phyloP scores from a whole-genome alignment of 768 basidiomycete species.

The Amanita molliuscula region DNA sequence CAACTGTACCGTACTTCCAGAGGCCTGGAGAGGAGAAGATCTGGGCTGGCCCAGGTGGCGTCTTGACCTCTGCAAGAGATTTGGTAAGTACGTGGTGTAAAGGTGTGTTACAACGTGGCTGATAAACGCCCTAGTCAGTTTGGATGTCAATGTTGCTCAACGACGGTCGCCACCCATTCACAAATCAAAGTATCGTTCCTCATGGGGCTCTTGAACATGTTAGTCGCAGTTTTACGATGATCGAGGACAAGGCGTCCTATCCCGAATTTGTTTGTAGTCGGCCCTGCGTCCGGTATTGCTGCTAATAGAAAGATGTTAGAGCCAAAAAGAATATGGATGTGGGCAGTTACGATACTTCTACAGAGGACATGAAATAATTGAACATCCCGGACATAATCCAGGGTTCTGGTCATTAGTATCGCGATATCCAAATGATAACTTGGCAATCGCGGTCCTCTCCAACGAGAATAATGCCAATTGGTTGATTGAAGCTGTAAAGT shows the following conservation, averaged over 20 bases:
- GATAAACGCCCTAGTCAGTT: too few relatives aligned
- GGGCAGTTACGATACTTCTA: constrained; percentile 28
- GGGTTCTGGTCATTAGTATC: constrained; percentile 22
- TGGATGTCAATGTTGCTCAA: too few relatives aligned
- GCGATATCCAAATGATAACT: constrained; percentile 26
- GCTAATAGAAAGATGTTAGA: too few relatives aligned
- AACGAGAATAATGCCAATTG: constrained; percentile 27
- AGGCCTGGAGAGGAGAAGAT: constrained; percentile 27
- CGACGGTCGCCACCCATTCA: too few relatives aligned
- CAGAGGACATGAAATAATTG: constrained; percentile 30
- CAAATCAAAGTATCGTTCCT: too few relatives aligned
- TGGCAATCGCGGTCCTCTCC: constrained; percentile 28
- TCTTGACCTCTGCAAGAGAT: constrained; percentile 29
- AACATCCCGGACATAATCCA: constrained; percentile 31
- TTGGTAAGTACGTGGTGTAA: constrained; percentile 22
- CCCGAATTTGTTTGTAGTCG: too few relatives aligned
- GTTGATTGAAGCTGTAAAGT: constrained; percentile 26
- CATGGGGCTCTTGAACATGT: too few relatives aligned
- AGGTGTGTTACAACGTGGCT: too few relatives aligned
- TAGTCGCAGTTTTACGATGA: too few relatives aligned
- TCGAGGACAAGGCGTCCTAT: too few relatives aligned
- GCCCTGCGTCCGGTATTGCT: too few relatives aligned
- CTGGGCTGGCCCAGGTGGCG: constrained; percentile 32
- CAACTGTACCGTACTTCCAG: constrained; percentile 28
- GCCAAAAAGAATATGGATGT: too few relatives aligned